Evolutionary conservation across 306 rosid genomes (phyloP).

Genomic region (Oxytropis ochrocephala): DNA sequence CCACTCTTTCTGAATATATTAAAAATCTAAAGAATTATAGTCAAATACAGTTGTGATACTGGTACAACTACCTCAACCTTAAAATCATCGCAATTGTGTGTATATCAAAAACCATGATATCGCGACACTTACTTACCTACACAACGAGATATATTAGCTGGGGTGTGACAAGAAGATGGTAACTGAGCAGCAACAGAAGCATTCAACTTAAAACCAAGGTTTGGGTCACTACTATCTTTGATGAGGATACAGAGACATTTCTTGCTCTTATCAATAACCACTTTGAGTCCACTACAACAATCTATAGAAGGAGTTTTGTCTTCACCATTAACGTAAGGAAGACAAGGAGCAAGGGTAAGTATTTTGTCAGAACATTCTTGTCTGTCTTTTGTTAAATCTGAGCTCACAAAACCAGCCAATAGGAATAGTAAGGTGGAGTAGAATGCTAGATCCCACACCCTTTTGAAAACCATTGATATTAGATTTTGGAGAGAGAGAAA

Average conservation of each 20-base stretch:
- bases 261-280: constrained; percentile 48
- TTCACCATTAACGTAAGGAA: constrained; percentile 59
- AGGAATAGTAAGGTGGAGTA: not conserved
- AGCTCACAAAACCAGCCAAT: constrained; percentile 24
- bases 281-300: constrained; percentile 66
- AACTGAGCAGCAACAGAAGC: constrained; percentile 60
- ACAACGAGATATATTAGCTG: constrained; percentile 52
- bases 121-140: constrained; percentile 34
- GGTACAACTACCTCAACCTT: too few species aligned
- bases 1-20: too few species aligned
- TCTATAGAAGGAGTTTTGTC: constrained; percentile 66
- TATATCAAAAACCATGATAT: too few species aligned
- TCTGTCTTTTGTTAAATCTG: constrained; percentile 49
- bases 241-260: constrained; percentile 73
- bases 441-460: not conserved
- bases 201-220: constrained; percentile 68
- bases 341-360: constrained; percentile 52
- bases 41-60: too few species aligned
- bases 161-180: constrained; percentile 59
- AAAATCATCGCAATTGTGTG: too few species aligned
- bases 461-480: constrained; percentile 22
- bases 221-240: constrained; percentile 70
- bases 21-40: too few species aligned
- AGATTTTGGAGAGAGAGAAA: not conserved
- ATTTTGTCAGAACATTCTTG: constrained; percentile 63